Base-by-base conservation (phyloP, 2,329 filamentous ascomycete species). In the Exophiala aquamarina region DNA sequence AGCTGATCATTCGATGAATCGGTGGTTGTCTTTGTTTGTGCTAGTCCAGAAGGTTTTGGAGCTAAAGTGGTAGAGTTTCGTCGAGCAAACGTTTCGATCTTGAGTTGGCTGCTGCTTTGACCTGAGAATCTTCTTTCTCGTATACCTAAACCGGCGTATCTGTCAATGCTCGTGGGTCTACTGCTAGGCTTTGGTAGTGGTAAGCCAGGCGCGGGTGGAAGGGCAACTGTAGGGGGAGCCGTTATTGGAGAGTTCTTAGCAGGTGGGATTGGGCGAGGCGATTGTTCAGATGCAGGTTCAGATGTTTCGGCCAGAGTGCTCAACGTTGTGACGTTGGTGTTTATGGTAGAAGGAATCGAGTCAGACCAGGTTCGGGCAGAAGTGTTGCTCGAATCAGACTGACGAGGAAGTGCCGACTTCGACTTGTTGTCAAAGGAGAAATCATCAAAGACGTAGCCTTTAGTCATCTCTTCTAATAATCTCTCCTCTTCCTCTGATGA, bases 381-480 rank as follows among this genome's bases (percentile, higher is more conserved):
- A 32, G 58, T 41, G 13, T 54, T 52, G 36, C 50, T 94, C 1
- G 88, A 92, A 63, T 89, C 86, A 3, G 89, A 93, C 61, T 92
- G 85, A 49, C 89, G 81, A 26, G 87, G 86, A 17, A 88, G 66
- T 19, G 83, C 77, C 13, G 81, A 84, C 58, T 85, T 88, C 4
- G 78, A 78, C 58, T 82, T 78, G 26, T 84, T 69, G 44, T 82
- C 84, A 62, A 91, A 87, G 48, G 88, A 79, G 61, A 94, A 94
- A 47, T 91, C 86, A 46, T 92, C 88, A 61, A 93, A 83, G 44
- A 84, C 80, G 65, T 90, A 92, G 43, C 87, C 89, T 55, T 81
- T 82, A 0, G 88, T 90, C 78, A 97, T 89, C 64, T 95, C 89
- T 52, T 96, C 92, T 39, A 96, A 68, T 43, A 90, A 77, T 26